Conservation (phyloP, 768 basidiomycete genomes). For the Mycena venus region DNA sequence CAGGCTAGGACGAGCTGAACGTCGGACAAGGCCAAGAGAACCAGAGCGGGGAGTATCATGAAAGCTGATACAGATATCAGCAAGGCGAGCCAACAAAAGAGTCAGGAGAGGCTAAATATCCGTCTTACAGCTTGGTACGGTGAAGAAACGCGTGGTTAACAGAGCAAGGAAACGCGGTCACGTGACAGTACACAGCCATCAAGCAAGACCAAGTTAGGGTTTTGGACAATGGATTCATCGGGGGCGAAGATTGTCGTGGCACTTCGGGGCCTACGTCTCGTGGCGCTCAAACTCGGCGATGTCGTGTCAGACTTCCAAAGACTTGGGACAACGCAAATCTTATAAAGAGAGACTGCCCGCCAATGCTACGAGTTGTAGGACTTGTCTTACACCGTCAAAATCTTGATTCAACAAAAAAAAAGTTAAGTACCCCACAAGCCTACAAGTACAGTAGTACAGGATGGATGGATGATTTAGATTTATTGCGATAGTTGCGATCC, state of each 20-base stretch:
- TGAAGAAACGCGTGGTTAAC: background rate
- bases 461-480: background rate
- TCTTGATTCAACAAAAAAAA: too few species aligned
- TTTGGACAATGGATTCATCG: too few species aligned
- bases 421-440: background rate
- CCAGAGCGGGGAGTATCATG: background rate
- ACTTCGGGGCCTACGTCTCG: too few species aligned
- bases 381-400: too few species aligned
- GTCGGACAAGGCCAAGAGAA: slow-evolving; percentile 6
- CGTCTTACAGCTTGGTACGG: background rate
- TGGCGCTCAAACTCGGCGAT: too few species aligned
- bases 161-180: slow-evolving; percentile 1
- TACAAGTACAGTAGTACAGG: slow-evolving; percentile 14
- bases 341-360: too few species aligned
- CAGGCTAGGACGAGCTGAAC: slow-evolving; percentile 41
- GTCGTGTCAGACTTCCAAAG: too few species aligned
- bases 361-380: too few species aligned
- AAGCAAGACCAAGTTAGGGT: too few species aligned
- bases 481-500: slow-evolving; percentile 1
- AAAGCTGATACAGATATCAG: background rate
- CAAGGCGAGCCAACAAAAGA: background rate
- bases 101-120: background rate
- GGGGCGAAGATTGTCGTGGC: too few species aligned
- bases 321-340: too few species aligned
- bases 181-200: background rate